phyloP scores from a whole-genome alignment of 192 early-diverging fungal species.

The Coemansia sp. region DNA sequence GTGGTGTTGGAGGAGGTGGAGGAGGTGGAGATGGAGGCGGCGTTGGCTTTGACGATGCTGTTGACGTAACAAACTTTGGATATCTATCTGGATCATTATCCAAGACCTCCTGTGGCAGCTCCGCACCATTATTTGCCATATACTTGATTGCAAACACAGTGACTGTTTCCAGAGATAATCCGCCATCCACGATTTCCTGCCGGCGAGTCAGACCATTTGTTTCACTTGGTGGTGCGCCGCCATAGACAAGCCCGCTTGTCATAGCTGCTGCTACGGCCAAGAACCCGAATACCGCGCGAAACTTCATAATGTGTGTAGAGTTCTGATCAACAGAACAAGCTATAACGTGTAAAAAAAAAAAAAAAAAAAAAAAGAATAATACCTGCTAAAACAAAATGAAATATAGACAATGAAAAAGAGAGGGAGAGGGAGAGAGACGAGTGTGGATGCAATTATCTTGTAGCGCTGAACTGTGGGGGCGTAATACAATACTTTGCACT shows the following conservation, averaged over 20 bases:
- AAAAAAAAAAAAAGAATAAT: slow-evolving; percentile 5
- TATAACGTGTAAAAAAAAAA: not conserved
- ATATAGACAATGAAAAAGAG: not conserved
- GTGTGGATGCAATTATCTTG: too few species aligned
- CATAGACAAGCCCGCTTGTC: not conserved
- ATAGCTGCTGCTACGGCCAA: not conserved
- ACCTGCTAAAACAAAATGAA: not conserved
- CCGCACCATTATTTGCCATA: not conserved
- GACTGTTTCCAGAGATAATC: not conserved
- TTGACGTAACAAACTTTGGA: slow-evolving; percentile 3
- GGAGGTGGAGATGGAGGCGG: not conserved
- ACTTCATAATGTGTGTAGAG: not conserved
- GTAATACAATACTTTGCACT: not conserved
- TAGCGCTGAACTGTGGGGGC: not conserved
- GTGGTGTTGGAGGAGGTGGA: not conserved
- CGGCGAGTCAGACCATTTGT: not conserved
- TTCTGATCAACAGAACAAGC: slow-evolving; percentile 38
- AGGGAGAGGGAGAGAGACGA: not conserved
- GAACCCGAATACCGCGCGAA: not conserved
- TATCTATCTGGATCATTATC: not conserved
- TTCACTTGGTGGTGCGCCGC: not conserved
- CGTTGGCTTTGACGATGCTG: not conserved
- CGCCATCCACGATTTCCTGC: slow-evolving; percentile 3
- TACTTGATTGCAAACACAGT: not conserved
- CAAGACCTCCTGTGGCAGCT: not conserved